Conservation (phyloP, 768 basidiomycete species). For the Leucosporidium yakuticum region DNA sequence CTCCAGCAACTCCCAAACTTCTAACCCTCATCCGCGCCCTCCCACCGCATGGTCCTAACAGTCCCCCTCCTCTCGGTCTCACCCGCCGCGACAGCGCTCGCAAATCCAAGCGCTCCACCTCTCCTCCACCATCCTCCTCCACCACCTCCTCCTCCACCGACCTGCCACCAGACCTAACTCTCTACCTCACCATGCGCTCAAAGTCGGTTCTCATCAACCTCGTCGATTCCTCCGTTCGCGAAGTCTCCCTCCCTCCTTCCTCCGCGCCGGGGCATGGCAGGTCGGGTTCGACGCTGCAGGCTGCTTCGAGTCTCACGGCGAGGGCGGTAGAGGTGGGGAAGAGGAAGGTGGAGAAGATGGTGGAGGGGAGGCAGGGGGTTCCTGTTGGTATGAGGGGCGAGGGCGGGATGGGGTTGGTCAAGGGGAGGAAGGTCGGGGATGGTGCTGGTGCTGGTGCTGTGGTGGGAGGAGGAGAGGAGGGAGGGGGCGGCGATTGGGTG, state of each 20-base stretch:
- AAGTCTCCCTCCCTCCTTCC: constrained; percentile 2
- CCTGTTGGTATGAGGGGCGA: constrained; percentile 4
- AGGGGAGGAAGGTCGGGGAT: not conserved
- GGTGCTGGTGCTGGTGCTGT: not conserved
- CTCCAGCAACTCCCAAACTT: constrained; percentile 19
- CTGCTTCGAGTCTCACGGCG: not conserved
- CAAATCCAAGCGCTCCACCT: not conserved
- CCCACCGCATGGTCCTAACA: not conserved
- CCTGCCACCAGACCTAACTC: constrained; percentile 8
- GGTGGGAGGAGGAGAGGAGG: not conserved
- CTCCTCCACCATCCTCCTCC: not conserved
- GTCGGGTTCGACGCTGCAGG: not conserved
- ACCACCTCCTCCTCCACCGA: not conserved
- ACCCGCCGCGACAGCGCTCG: not conserved
- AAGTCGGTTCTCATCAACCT: constrained; percentile 21
- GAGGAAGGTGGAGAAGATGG: not conserved
- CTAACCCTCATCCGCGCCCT: constrained; percentile 16
- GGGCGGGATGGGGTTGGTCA: not conserved
- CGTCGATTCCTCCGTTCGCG: constrained; percentile 6
- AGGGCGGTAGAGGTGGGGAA: not conserved
- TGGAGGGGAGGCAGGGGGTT: not conserved
- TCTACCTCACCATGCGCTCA: constrained; percentile 17
- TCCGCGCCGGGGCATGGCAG: no score
- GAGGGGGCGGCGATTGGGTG: constrained; percentile 5
- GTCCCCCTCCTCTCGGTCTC: no score